Conservation (phyloP, 495 filamentous ascomycete species). For the Lasiosphaeria ovina region DNA sequence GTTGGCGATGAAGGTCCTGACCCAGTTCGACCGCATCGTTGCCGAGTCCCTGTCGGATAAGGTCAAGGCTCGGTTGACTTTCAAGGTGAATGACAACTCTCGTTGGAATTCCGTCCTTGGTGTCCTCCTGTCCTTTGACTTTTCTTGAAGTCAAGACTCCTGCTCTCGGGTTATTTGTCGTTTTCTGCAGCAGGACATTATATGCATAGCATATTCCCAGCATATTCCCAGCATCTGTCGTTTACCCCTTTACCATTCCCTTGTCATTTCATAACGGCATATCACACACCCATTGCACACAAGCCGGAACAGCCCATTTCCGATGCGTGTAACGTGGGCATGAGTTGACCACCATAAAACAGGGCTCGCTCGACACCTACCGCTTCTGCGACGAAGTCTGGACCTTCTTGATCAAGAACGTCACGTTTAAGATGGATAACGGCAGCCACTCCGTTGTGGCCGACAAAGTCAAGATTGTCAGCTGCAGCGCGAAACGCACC, state of each 20-base stretch:
- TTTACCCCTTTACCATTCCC: no score
- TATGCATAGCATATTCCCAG: no score
- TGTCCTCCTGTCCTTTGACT: neutral
- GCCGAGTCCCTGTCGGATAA: constrained; percentile 85
- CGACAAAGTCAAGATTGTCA: constrained; percentile 96
- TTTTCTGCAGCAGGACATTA: no score
- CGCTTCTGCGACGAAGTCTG: constrained; percentile 99
- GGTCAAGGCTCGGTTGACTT: constrained; percentile 84
- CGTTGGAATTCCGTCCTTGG: neutral
- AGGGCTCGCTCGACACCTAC: constrained; percentile 98
- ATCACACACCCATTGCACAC: no score
- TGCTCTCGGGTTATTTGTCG: no score
- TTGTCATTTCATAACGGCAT: no score
- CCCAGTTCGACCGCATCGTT: constrained; percentile 86
- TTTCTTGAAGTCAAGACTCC: neutral
- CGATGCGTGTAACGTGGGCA: no score
- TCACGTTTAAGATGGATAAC: constrained; percentile 94
- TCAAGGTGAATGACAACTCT: constrained; percentile 70
- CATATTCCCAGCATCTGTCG: no score
- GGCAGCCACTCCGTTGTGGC: constrained; percentile 51
- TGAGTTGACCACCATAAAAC: neutral
- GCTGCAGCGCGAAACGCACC: constrained; percentile 83
- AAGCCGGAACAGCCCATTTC: no score
- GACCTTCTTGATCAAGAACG: constrained; percentile 99
- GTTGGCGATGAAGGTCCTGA: constrained; percentile 95